Base-by-base conservation (phyloP, 2,329 filamentous ascomycete genomes). In the Exutisphaerella laricina region DNA sequence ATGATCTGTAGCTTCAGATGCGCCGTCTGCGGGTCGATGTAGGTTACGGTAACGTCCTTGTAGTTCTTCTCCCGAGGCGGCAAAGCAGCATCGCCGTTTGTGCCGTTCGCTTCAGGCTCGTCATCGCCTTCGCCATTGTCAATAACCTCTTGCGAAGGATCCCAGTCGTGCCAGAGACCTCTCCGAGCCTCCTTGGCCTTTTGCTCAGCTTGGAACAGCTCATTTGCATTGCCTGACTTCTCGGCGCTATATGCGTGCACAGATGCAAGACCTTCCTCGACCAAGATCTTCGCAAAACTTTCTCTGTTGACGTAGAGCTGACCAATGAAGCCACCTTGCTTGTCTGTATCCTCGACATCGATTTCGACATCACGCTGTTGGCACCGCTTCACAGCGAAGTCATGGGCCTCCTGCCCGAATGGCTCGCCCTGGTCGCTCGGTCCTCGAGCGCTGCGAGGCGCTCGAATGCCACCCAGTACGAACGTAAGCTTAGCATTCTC, bases 351-450 rank as follows among this genome's bases (percentile, higher is more conserved):
- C 64, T 95, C 82, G 14, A 98, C 84, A 58, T 98, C 89, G 45
- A 98, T 86, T 67, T 97, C 90, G 36, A 92, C 89, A 66, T 98
- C 92, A 41, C 92, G 83, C 71, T 98, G 92, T 72, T 88, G 85
- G 69, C 85, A 88, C 45, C 89, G 80, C 58, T 80, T 83, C 67
- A 87, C 88, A 36, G 90, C 89, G 55, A 97, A 82, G 38, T 98
- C 90, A 50, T 94, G 78, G 3, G 90, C 90, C 70, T 98, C 92
- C 65, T 94, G 85, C 17, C 92, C 92, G 56, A 94, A 97, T 1
- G 92, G 89, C 70, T 98, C 92, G 22, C 85, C 85, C 55, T 85
- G 78, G 53, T 94, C 92, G 49, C 79, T 80, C 3, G 84, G 76
- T 45, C 84, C 84, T 43, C 89, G 80, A 9, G 89, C 88, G 31